Evolutionary conservation across 73 alveolate genomes (phyloP).

Genomic region (Symbiodinium pilosum): DNA sequence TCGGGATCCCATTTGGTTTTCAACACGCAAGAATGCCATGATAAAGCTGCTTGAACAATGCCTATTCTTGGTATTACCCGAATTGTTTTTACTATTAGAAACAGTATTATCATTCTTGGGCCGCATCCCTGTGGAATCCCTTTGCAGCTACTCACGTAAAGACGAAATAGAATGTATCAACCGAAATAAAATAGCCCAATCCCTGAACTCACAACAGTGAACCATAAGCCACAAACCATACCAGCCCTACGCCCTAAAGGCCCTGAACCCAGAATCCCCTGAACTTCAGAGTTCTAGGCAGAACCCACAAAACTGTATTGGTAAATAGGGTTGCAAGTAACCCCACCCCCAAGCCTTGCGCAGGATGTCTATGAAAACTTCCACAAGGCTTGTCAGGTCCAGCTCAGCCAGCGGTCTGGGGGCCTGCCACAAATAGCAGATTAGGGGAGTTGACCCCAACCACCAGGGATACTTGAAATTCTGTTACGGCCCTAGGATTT

Average conservation of each 20-base stretch:
- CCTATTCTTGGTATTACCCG: too few relatives aligned
- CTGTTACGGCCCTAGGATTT: too few relatives aligned
- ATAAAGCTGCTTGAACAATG: too few relatives aligned
- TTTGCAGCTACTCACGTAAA: too few relatives aligned
- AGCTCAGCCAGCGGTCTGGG: neutral
- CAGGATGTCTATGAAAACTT: neutral
- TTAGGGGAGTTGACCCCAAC: neutral
- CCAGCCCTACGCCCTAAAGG: neutral
- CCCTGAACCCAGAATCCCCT: neutral
- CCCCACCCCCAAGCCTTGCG: neutral
- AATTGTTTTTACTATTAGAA: too few relatives aligned
- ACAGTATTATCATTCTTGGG: too few relatives aligned
- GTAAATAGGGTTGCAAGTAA: neutral
- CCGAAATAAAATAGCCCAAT: neutral
- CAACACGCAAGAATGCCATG: too few relatives aligned
- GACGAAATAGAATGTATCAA: too few relatives aligned
- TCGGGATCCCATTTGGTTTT: too few relatives aligned
- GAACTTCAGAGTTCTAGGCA: neutral
- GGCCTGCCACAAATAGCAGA: neutral
- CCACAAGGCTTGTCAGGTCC: neutral
- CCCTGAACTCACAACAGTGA: neutral
- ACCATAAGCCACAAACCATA: neutral
- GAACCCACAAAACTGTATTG: too few relatives aligned
- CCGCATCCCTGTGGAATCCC: too few relatives aligned
- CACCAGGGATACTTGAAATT: neutral